Base-by-base conservation (phyloP, 371 early-diverging fungal genomes). In the Batrachochytrium dendrobatidis region DNA sequence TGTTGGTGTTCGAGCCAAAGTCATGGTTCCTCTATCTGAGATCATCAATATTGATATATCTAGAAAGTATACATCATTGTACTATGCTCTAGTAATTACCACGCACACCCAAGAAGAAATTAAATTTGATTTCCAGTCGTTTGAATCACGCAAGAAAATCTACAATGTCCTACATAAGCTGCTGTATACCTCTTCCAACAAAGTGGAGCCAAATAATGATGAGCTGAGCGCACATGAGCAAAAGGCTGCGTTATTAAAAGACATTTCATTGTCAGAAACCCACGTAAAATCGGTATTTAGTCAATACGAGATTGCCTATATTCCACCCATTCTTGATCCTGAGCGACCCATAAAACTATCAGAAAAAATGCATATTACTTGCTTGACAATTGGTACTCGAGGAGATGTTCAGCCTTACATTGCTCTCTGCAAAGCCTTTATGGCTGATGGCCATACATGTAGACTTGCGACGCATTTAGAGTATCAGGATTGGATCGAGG, bases 371-470 rank as follows among this genome's bases (percentile, higher is more conserved):
- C 88, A 81, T 58, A 83, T 90, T 56, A 89, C 90, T 0, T 84
- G 84, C 56, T 66, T 89, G 34, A 89, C 90, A 0, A 88, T 91
- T 59, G 91, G 91, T n/a, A 86, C 88, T 7, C 78, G 91, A 34
- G 91, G 91, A 6, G 91, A 90, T 68, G 89, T 91, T 0, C 88
- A 91, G 61, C 91, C 90, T 0, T 91, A 87, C 54, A 86, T 91
- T 67, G 89, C 90, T 0, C 74, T 89, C 15, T 84, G 87, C 67
- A 88, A 90, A 71, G 77, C 81, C 1, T 66, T 91, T 10, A 80
- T 81, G 79, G 71, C 69, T 39, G 80, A 86, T 60, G 89, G 89
- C 1, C 91, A 90, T 59, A 68, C 65, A 18, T 86, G 86, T 55
- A 82, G 67, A 18, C 34, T 68, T 7, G 68, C 68, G 15, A 68